Conservation (phyloP, 2,329 filamentous ascomycete genomes). For the Chaetoscypha palmicola region DNA sequence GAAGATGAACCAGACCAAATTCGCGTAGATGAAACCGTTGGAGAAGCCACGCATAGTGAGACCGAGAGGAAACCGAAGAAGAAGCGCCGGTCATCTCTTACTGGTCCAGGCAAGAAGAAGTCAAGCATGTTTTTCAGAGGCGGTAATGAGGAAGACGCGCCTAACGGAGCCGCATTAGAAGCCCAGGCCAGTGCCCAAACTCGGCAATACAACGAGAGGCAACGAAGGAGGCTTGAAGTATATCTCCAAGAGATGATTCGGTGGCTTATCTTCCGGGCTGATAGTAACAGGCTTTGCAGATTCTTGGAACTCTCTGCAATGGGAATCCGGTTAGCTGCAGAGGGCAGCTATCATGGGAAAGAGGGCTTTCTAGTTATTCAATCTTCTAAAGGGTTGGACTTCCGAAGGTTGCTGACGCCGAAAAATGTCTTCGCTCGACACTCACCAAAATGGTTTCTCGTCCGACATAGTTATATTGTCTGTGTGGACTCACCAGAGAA, state of each 20-base stretch:
- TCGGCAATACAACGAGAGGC: constrained; percentile 64
- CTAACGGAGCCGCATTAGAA: constrained; percentile 25
- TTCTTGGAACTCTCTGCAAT: constrained; percentile 93
- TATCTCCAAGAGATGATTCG: constrained; percentile 92
- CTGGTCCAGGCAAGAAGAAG: constrained; percentile 40
- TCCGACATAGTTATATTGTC: constrained; percentile 95
- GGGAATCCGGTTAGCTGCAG: constrained; percentile 85
- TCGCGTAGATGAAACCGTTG: constrained; percentile 40
- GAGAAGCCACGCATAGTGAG: constrained; percentile 63
- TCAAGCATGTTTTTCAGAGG: constrained; percentile 31
- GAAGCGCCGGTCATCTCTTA: constrained; percentile 45
- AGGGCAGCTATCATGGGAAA: constrained; percentile 96
- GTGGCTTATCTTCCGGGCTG: constrained; percentile 92
- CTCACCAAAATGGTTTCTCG: constrained; percentile 92
- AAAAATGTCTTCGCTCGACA: constrained; percentile 74
- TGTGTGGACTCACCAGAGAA: constrained; percentile 98
- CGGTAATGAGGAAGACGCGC: constrained; percentile 13
- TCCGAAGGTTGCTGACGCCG: constrained; percentile 72
- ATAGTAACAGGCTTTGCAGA: constrained; percentile 92
- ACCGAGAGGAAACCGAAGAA: constrained; percentile 49
- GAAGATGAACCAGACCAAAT: constrained; percentile 48
- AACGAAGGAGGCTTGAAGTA: constrained; percentile 77
- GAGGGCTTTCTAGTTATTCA: constrained; percentile 92
- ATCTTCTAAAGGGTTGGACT: constrained; percentile 81
- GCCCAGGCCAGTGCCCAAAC: constrained; percentile 31